Percentiles rank a stretch among this genome's conserved stretches.
Evolutionary conservation across 2,329 filamentous ascomycete species (phyloP).

Genomic region (Fulvia fulva): DNA sequence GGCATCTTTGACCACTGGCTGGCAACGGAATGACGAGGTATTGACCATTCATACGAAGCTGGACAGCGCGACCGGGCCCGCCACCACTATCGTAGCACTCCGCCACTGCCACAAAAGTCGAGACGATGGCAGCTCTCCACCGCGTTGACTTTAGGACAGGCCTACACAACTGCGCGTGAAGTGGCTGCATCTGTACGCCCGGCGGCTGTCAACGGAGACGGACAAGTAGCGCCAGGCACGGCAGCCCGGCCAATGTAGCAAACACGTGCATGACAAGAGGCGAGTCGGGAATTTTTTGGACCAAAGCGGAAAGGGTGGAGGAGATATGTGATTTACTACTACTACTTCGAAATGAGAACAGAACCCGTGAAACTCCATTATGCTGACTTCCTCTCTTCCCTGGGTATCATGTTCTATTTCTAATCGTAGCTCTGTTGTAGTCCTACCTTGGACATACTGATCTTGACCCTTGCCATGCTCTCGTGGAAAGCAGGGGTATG

Average conservation of each 20-base stretch:
- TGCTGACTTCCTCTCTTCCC: not conserved
- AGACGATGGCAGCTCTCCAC: too few species aligned
- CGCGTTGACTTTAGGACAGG: too few species aligned
- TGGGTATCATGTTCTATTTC: not conserved
- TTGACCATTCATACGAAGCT: not conserved
- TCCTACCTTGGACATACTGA: too few species aligned
- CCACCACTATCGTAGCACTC: not conserved
- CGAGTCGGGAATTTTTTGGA: not conserved
- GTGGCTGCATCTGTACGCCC: too few species aligned
- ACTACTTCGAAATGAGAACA: not conserved
- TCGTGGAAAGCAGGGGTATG: too few species aligned
- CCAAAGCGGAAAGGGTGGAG: not conserved
- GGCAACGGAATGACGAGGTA: not conserved
- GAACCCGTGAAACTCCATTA: not conserved
- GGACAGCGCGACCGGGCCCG: not conserved
- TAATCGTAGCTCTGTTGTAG: not conserved
- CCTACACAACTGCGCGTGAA: too few species aligned
- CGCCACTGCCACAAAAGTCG: not conserved
- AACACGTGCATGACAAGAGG: not conserved
- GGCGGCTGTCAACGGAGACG: not conserved
- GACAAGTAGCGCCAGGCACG: not conserved
- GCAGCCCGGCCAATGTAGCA: not conserved
- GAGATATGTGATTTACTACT: not conserved
- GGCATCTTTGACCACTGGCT: not conserved
- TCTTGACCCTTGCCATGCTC: too few species aligned